phyloP scores from a whole-genome alignment of 1,284 basidiomycete genomes.

The Lentinula novae-zelandiae region DNA sequence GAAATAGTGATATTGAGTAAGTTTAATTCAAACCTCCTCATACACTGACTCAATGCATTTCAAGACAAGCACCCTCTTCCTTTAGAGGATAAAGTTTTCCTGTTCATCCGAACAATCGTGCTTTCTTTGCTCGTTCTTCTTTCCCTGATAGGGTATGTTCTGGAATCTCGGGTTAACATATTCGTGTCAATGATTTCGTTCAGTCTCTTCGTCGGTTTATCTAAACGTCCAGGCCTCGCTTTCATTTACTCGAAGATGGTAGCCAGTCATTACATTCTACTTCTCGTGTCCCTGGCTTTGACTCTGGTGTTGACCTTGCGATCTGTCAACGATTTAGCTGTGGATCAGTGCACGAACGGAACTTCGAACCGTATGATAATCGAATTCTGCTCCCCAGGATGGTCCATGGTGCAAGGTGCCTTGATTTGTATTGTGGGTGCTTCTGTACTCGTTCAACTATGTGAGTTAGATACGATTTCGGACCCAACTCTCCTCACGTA shows the following conservation, averaged over 20 bases:
- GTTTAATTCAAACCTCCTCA: not conserved
- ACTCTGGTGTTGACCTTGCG: conserved; percentile 12
- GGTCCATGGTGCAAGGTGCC: conserved; percentile 14
- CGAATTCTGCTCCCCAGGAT: conserved; percentile 17
- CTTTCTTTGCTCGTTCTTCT: conserved; percentile 15
- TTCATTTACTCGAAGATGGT: conserved; percentile 12
- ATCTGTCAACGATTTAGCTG: conserved; percentile 2
- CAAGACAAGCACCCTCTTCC: conserved; percentile 11
- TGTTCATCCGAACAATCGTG: conserved; percentile 14
- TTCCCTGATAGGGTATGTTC: conserved; percentile 13
- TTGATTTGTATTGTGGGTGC: conserved; percentile 10
- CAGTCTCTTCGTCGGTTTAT: conserved; percentile 11
- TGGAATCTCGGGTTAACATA: not conserved
- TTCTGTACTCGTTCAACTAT: conserved; percentile 12
- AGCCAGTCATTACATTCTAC: conserved; percentile 3
- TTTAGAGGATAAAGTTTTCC: conserved; percentile 9
- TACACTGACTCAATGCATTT: not conserved
- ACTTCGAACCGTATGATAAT: conserved; percentile 8
- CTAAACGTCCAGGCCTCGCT: conserved; percentile 8
- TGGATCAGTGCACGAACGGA: conserved; percentile 11
- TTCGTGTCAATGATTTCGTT: not conserved
- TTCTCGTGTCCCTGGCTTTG: conserved; percentile 12
- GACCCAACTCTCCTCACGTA: not conserved
- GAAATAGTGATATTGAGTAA: conserved; percentile 11
- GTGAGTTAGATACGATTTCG: conserved; percentile 5